phyloP scores from a whole-genome alignment of 2,329 filamentous ascomycete species.

The Fusarium chlamydosporum region DNA sequence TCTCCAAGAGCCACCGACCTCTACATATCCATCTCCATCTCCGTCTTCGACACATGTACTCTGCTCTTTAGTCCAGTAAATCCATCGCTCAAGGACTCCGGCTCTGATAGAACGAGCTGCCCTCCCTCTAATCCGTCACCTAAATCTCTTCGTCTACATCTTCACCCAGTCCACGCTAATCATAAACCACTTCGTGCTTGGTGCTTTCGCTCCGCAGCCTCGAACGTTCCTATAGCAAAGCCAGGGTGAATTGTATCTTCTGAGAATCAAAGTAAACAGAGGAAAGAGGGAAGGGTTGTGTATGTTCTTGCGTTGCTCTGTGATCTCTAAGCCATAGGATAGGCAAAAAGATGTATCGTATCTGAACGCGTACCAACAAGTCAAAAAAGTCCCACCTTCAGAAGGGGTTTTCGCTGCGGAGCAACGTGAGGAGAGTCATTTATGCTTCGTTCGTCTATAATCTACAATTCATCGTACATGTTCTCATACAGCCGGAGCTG shows the following conservation, averaged over 20 bases:
- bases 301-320: constrained; percentile 72
- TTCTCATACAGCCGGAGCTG: constrained; percentile 34
- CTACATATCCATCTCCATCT: neutral
- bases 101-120: constrained; percentile 74
- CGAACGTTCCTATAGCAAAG: constrained; percentile 19
- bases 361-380: constrained; percentile 66
- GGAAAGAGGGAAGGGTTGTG: constrained; percentile 9
- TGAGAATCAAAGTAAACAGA: neutral
- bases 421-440: constrained; percentile 49
- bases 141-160: constrained; percentile 39
- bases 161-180: constrained; percentile 7
- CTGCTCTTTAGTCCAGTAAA: constrained; percentile 73
- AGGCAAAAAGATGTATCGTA: constrained; percentile 74
- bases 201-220: constrained; percentile 53
- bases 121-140: constrained; percentile 13
- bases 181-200: constrained; percentile 44
- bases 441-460: constrained; percentile 49
- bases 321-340: constrained; percentile 70
- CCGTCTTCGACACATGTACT: constrained; percentile 62
- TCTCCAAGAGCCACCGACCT: no score
- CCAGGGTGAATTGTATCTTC: constrained; percentile 7
- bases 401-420: constrained; percentile 23
- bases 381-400: neutral
- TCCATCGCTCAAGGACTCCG: constrained; percentile 70
- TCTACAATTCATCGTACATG: constrained; percentile 49